A percentile compares a stretch with the other conserved stretches of the same genome.
phyloP scores from a whole-genome alignment of 257 asterid species.

The Penstemon eatonii region DNA sequence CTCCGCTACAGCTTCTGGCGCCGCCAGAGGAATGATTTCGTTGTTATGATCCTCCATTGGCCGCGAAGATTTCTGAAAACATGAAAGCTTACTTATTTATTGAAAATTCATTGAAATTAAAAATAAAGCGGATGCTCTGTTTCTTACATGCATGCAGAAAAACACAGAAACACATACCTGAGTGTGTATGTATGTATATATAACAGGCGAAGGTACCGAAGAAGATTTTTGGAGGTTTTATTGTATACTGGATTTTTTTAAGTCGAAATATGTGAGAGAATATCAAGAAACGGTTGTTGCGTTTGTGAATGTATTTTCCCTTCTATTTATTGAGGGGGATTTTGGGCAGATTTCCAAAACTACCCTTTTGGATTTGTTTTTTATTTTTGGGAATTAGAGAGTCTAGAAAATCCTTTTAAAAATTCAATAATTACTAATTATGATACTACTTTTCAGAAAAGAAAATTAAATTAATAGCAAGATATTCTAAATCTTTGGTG shows the following conservation, averaged over 20 bases:
- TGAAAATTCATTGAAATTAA: background rate
- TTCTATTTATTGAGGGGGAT: background rate
- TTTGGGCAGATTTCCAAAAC: background rate
- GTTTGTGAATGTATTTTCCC: background rate
- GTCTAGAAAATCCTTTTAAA: background rate
- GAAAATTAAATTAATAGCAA: background rate
- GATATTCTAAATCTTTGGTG: background rate
- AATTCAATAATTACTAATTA: background rate
- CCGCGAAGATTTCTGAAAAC: background rate
- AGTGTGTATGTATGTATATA: background rate
- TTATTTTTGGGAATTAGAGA: background rate
- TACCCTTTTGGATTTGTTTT: background rate
- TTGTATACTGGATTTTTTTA: background rate
- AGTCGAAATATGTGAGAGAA: background rate
- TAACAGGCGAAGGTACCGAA: background rate
- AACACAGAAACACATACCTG: background rate
- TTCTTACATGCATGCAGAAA: conserved; percentile 8
- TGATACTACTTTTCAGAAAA: too few relatives aligned
- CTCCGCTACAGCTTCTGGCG: background rate
- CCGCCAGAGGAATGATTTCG: background rate
- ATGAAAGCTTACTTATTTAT: conserved; percentile 7
- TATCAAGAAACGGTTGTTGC: conserved; percentile 16
- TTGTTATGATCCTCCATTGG: conserved; percentile 22
- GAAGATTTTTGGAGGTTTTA: conserved; percentile 21
- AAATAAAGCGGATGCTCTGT: background rate